Evolutionary conservation across 768 basidiomycete species (phyloP), one percentile per base, ranked within the genome.

Genomic region (Macrolepiota dolichaula): DNA sequence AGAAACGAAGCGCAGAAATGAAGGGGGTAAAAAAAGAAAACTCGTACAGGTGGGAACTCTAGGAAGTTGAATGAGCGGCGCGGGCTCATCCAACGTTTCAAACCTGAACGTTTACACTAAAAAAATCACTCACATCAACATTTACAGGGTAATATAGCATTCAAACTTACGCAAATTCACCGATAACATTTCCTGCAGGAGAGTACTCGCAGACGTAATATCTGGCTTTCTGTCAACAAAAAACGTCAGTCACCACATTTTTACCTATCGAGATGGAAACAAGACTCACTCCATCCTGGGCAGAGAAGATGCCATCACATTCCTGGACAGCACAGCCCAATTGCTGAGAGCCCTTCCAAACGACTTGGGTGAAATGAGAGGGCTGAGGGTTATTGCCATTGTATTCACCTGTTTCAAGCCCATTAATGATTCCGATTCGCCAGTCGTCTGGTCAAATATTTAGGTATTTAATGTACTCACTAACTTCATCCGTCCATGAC

Each of bases 341-440:
- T 62, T 88, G 73, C 1, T 79, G 82, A 24, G 84, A 80, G 5
- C 71, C 76, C 71, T 91, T 90, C 89, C 89, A 91, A 7, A 91
- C 88, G 4, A 89, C 81, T 70, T 90, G 88, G 9, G 89, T 91
- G 67, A 86, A 91, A 69, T 91, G 89, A 51, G 86, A 88, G 17
- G 81, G 66, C 42, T 71, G 63, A 1, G 89, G 88, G 70, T 83
- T 83, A 66, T 67, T 77, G 37, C 86, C 73, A 65, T 85, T 65
- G 68, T 88, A 89, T 40, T 82, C 64, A 1, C 78, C 86, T 88
- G 65, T 55, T 46, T 49, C 40, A n/a, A 51, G 59, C 40, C 29
- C 27, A 52, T 53, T 29, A 46, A 54, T 59, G 17, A 58, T 29
- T 22, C 11, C 2, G 6, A 22, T 25, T 24, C n/a, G 29, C 52